A percentile compares a stretch with the other conserved stretches of the same genome.
These are phyloP conservation scores for Paraleonurus japonicus DNA, from an alignment of 257 asterid species.

Conservation along the genomic window DNA sequence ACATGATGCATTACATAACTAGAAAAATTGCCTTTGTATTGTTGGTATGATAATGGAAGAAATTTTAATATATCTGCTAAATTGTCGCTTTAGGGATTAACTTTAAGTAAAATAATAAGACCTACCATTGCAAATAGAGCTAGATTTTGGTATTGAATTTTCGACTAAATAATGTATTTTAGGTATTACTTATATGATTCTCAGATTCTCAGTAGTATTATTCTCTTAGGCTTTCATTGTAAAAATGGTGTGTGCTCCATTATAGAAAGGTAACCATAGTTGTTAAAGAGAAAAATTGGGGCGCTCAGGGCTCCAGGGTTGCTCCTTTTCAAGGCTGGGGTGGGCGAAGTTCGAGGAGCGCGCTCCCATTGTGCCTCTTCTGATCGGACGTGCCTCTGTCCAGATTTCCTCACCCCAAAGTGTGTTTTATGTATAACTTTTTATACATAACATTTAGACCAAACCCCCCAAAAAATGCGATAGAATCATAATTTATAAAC, in stretches of 20 bases:
- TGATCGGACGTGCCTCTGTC: neutral
- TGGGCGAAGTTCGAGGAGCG: too few species aligned
- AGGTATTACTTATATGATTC: neutral
- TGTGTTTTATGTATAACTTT: too few species aligned
- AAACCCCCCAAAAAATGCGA: too few species aligned
- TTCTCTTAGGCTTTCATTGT: neutral
- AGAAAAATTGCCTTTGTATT: neutral
- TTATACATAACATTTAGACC: neutral
- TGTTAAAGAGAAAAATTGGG: neutral
- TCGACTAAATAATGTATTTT: slow-evolving; percentile 4
- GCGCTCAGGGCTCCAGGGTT: neutral
- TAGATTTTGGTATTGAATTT: neutral
- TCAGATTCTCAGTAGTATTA: neutral
- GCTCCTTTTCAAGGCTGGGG: neutral
- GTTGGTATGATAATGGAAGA: neutral
- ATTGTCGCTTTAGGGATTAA: neutral
- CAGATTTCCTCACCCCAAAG: neutral
- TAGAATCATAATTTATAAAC: too few species aligned
- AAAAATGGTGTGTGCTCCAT: neutral
- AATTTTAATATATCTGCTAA: neutral
- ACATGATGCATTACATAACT: neutral
- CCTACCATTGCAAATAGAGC: neutral
- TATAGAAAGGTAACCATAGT: neutral
- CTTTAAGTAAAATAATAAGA: neutral
- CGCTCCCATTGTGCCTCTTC: too few species aligned